Evolutionary conservation across 2,329 filamentous ascomycete genomes (phyloP), one percentile per base, ranked within the genome.

Genomic region (Thielaviopsis musarum): DNA sequence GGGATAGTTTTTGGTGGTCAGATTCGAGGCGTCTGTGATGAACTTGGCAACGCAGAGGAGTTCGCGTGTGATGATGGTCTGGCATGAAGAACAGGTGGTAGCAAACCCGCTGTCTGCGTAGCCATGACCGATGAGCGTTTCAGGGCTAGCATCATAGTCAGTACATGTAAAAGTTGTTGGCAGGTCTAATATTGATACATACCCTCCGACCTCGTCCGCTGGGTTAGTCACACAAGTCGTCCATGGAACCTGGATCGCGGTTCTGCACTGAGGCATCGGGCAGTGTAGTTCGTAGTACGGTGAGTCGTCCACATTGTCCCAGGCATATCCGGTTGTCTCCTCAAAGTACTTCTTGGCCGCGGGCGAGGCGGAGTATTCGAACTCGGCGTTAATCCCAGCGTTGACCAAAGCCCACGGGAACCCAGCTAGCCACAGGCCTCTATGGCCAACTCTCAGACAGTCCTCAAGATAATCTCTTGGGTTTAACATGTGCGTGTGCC

Each of bases 401-500:
- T 82, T 75, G 52, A 87, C 71, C 0, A 75, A 67, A 15, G 74
- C 66, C 85, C 85, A 91, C 0, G 87, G 87, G 63, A 91, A 75
- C 0, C 80, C 79, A 0, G 76, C 74, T 1, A 73, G 71, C 83
- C 85, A 90, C 2, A 79, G 68, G 28, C 77, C 72, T 59, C 74
- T 73, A 2, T 75, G 64, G 0, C 79, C 80, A 28, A 74, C 70
- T 7, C 85, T 77, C 59, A 89, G 72, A 65, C 82, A 83, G 67
- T 91, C 87, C 65, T 91, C 85, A 3, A 89, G 77, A 66, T 83
- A 91, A n/a, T 73, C 74, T 49, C 84, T 75, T 0, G 87, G 87
- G 64, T 90, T 91, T 2, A 91, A 78, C 80, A 88, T 84, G 66
- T 88, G 87, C 0, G 85, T 74, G 68, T 91, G 87, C 83, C 84